Evolutionary conservation across 139 green algal genomes (phyloP), one percentile per base, ranked within the genome.

Genomic region (Tetraselmis chui): DNA sequence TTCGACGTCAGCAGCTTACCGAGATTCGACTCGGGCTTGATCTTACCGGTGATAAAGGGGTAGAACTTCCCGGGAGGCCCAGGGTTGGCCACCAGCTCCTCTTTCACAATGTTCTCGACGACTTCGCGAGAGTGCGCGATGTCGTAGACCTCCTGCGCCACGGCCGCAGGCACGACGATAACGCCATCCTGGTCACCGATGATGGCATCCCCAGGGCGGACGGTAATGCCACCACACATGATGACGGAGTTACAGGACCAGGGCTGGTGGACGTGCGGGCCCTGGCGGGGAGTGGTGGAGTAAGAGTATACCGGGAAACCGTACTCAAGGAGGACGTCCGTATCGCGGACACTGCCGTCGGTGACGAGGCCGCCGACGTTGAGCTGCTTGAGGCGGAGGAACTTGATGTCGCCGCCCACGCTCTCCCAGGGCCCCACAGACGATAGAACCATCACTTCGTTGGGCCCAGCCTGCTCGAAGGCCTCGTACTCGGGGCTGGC

Each of bases 321-420:
- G 59, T 85, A 85, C 0, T 79, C 77, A 18, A 79, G 76, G 23
- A 85, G 79, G 2, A 79, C 77, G 26, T 59, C 82, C 29, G 82
- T 85, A 75, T 85, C 82, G 67, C 82, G 59, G n/a, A 85, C 77
- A 29, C 23, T 59, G 27, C 82, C 82, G 29, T 85, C 82, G 76
- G 82, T 85, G 29, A 85, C 82, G 11, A 85, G 76, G 23, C 82
- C 82, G n/a, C 31, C 77, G 76, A 67, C 59, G 29, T 79, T 31
- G 23, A 29, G 30, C 67, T 85, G 82, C 77, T 32, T 31, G 31
- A 85, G 76, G 27, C 82, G 82, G 1, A 85, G 76, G 67, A 85
- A 85, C 59, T 85, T 85, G 30, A 85, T 85, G 77, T 85, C 82
- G 0, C 82, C 82, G 29, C 82, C 82, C 31, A 85, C 82, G 2